Evolutionary conservation across 805 yeast genomes (phyloP).

Genomic region (Nakazawaea wickerhamii): DNA sequence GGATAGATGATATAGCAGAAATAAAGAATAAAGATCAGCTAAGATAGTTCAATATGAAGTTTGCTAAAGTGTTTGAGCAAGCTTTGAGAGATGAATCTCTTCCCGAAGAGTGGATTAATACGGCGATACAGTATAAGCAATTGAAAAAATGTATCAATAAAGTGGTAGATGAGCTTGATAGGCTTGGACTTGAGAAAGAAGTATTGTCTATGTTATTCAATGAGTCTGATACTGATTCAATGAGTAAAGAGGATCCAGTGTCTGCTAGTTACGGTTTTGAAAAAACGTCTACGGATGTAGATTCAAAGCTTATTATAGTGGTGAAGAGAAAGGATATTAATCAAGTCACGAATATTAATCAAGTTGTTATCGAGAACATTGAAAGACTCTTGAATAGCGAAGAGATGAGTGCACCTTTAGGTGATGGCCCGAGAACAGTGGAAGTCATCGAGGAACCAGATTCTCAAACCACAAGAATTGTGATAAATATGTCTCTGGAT

Average conservation of each 20-base stretch:
- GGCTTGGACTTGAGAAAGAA: slow-evolving; percentile 51
- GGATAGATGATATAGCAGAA: neutral
- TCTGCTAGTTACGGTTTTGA: slow-evolving; percentile 36
- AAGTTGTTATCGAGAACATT: slow-evolving; percentile 14
- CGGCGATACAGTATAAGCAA: slow-evolving; percentile 68
- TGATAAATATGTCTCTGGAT: slow-evolving; percentile 47
- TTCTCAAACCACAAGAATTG: slow-evolving; percentile 12
- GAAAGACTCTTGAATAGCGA: neutral
- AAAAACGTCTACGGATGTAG: slow-evolving; percentile 21
- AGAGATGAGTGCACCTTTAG: neutral
- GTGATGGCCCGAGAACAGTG: neutral
- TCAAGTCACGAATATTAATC: slow-evolving; percentile 9
- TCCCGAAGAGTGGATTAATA: slow-evolving; percentile 62
- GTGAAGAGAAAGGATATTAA: slow-evolving; percentile 4
- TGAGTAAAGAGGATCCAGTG: slow-evolving; percentile 29
- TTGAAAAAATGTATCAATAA: slow-evolving; percentile 60
- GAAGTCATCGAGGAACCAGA: slow-evolving; percentile 2
- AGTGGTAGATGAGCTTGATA: slow-evolving; percentile 58
- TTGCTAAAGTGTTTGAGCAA: slow-evolving; percentile 66
- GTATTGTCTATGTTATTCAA: slow-evolving; percentile 19
- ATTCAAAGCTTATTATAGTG: slow-evolving; percentile 34
- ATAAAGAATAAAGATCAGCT: neutral
- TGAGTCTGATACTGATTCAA: slow-evolving; percentile 19
- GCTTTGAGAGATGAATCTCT: slow-evolving; percentile 53
- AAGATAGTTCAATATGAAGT: slow-evolving; percentile 48